Base-by-base conservation (phyloP, 352 stramenopile species). In the Blastocystis sp. region DNA sequence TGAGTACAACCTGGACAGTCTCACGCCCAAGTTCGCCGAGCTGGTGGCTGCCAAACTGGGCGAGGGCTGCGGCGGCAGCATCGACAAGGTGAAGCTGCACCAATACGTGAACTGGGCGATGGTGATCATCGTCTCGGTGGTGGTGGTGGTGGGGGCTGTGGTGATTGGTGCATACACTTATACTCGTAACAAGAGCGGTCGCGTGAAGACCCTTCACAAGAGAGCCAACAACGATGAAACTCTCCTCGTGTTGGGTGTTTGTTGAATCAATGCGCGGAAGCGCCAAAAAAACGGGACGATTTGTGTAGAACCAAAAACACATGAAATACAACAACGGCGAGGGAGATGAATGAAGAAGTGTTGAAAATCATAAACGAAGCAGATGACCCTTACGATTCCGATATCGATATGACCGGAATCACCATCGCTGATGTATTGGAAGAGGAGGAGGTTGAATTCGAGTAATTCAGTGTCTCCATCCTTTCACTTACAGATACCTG, bases 291-390 rank as follows among this genome's bases (percentile, higher is more conserved):
- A 34, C 28, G 28, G 28, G 28, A 34, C 28, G 28, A 34, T 34
- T 34, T 34, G 28, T 34, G 28, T 34, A 34, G 28, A 34, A 34
- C 28, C 28, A 34, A 34, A 34, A 34, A 34, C 28, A 34, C 28
- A 34, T 34, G 48, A 57, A 57, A 57, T 14, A 57, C 48, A 57
- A 57, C 48, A 57, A 84, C 1, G 54, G 17, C 43, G 21, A 64
- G 24, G n/a, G 38, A 64, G 38, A 84, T 84, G 45, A 84, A 54
- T 48, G 74, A 84, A 69, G 74, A 84, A 70, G 74, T 84, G 57
- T 48, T 84, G 28, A 38, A 84, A n/a, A 84, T 84, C 28, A 11
- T 84, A 10, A 84, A 84, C 34, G 74, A 84, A 68, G n/a, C 74
- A 17, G 74, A 84, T 66, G 9, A 64, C 21, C 21, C 28, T 6